Evolutionary conservation across 2,329 filamentous ascomycete species (phyloP).

Genomic region (Trichothecium sympodiale): DNA sequence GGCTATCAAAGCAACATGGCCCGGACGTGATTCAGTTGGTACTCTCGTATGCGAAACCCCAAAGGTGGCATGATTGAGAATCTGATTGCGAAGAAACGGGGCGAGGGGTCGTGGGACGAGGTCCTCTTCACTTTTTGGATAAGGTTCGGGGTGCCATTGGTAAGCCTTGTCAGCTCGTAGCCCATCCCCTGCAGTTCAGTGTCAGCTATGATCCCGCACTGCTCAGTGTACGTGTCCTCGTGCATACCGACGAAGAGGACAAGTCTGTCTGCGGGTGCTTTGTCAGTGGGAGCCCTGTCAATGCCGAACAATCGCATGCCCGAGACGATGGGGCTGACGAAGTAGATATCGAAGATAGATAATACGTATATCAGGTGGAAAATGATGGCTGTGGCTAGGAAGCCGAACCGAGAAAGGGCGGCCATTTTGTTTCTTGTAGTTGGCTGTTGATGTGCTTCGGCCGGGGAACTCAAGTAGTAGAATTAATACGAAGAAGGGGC

Average conservation of each 20-base stretch:
- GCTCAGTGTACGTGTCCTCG: too few relatives aligned
- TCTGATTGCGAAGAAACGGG: conserved; percentile 80
- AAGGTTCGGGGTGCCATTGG: conserved; percentile 83
- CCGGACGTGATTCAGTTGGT: conserved; percentile 89
- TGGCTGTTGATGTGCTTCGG: too few relatives aligned
- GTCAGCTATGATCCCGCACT: conserved; percentile 2
- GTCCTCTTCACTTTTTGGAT: conserved; percentile 53
- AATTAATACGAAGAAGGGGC: too few relatives aligned
- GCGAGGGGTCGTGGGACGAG: conserved; percentile 70
- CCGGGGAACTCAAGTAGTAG: too few relatives aligned
- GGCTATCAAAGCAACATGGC: conserved; percentile 93
- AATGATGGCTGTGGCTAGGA: conserved; percentile 76
- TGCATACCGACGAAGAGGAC: conserved; percentile 79
- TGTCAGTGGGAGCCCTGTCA: conserved; percentile 40
- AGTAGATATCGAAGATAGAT: conserved; percentile 98
- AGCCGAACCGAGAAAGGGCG: conserved; percentile 57
- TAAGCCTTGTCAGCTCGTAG: conserved; percentile 97
- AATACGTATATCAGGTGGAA: conserved; percentile 92
- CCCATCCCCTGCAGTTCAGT: conserved; percentile 57
- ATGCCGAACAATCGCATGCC: conserved; percentile 80
- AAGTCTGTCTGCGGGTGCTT: conserved; percentile 77
- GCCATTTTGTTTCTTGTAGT: conserved; percentile 31
- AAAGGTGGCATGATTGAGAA: conserved; percentile 85
- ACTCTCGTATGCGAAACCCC: conserved; percentile 95
- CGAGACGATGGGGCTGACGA: conserved; percentile 91